Evolutionary conservation across 306 rosid genomes (phyloP).

Genomic region (Phaseolus lunatus): DNA sequence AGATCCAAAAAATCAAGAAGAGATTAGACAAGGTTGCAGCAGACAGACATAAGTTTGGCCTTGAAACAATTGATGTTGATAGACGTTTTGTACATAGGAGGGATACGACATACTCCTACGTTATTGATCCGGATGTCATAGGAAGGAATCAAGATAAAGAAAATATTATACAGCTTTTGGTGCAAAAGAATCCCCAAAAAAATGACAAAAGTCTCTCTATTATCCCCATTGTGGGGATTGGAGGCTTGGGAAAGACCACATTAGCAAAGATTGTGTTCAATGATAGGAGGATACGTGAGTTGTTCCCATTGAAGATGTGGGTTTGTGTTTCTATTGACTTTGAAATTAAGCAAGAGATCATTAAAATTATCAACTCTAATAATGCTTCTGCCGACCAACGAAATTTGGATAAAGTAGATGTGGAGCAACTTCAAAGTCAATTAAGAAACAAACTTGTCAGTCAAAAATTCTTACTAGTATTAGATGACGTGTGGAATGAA

Average conservation of each 20-base stretch:
- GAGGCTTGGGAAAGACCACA: slow-evolving; percentile 49
- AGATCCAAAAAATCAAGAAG: slow-evolving; percentile 16
- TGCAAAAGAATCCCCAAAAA: neutral
- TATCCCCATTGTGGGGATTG: too few relatives aligned
- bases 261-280: slow-evolving; percentile 41
- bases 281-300: slow-evolving; percentile 16
- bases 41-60: slow-evolving; percentile 8
- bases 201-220: neutral
- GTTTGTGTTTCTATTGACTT: slow-evolving; percentile 34
- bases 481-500: slow-evolving; percentile 40
- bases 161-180: slow-evolving; percentile 31
- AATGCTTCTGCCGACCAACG: neutral
- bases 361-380: slow-evolving; percentile 34
- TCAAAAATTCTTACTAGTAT: slow-evolving; percentile 40
- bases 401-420: neutral
- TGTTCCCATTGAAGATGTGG: slow-evolving; percentile 40
- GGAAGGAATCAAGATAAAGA: slow-evolving; percentile 47
- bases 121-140: slow-evolving; percentile 44
- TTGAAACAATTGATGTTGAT: slow-evolving; percentile 1
- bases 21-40: slow-evolving; percentile 38
- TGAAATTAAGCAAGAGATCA: slow-evolving; percentile 3
- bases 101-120: slow-evolving; percentile 38
- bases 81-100: neutral
- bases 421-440: neutral
- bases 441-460: slow-evolving; percentile 9